Evolutionary conservation across 2,329 filamentous ascomycete species (phyloP).

Genomic region (Penicillium sp.): DNA sequence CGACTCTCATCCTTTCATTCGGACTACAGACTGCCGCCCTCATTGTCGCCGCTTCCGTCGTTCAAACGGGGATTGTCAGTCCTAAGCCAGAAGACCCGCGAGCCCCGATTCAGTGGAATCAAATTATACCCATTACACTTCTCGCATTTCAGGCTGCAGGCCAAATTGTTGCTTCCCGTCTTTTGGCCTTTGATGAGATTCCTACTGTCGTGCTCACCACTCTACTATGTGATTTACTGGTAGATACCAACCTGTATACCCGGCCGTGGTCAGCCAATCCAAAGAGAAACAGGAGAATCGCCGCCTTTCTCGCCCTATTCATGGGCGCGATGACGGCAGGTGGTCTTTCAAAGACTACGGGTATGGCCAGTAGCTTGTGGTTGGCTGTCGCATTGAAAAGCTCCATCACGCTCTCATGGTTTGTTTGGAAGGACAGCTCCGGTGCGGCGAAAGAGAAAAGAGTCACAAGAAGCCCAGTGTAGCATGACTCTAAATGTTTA

Average conservation of each 20-base stretch:
- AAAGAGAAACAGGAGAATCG: constrained; percentile 36
- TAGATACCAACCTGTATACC: constrained; percentile 31
- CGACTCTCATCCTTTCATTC: constrained; percentile 41
- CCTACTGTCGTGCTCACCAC: constrained; percentile 45
- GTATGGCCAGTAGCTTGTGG: constrained; percentile 41
- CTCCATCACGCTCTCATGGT: constrained; percentile 33
- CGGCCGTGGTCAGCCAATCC: constrained; percentile 27
- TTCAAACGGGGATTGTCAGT: constrained; percentile 34
- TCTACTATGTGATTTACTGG: constrained; percentile 39
- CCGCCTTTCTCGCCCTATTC: constrained; percentile 39
- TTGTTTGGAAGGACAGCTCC: constrained; percentile 32
- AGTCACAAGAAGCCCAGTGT: constrained; percentile 1
- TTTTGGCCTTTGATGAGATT: constrained; percentile 39
- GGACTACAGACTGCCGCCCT: constrained; percentile 37
- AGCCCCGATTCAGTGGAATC: constrained; percentile 36
- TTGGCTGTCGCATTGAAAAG: constrained; percentile 40
- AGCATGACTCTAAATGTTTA: not conserved
- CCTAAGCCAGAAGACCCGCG: constrained; percentile 29
- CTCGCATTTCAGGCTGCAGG: constrained; percentile 43
- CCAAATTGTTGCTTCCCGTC: constrained; percentile 39
- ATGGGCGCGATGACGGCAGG: constrained; percentile 43
- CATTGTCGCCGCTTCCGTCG: constrained; percentile 34
- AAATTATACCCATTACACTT: constrained; percentile 38
- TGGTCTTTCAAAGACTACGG: constrained; percentile 35
- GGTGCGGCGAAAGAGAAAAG: not conserved